A percentile compares a stretch with the other conserved stretches of the same genome.
Conservation (phyloP, 2,329 filamentous ascomycete genomes). For the Nannizziopsis arthrosporioides region DNA sequence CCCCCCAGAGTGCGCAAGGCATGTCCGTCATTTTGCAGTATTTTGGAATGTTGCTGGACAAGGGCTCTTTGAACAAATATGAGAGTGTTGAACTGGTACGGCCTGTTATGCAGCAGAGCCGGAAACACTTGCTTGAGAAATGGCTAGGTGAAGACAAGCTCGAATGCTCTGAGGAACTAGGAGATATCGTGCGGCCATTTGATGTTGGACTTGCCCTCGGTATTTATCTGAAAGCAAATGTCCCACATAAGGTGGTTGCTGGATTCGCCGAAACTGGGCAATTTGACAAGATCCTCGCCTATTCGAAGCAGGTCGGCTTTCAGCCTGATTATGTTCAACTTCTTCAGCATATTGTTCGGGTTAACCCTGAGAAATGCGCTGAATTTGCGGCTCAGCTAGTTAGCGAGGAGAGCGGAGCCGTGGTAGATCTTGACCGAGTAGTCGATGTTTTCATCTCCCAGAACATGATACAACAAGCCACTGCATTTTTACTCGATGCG, state of each 20-base stretch:
- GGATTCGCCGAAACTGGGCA: conserved; percentile 91
- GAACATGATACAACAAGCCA: conserved; percentile 94
- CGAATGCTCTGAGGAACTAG: conserved; percentile 88
- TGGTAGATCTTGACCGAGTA: conserved; percentile 87
- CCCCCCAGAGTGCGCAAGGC: conserved; percentile 59
- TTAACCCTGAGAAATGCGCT: conserved; percentile 83
- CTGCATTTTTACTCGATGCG: conserved; percentile 92
- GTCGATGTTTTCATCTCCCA: conserved; percentile 98
- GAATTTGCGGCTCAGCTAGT: conserved; percentile 91
- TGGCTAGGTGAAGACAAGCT: conserved; percentile 96
- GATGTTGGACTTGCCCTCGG: conserved; percentile 76
- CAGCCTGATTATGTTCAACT: conserved; percentile 91
- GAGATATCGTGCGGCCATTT: conserved; percentile 82
- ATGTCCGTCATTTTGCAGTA: conserved; percentile 94
- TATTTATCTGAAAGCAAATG: conserved; percentile 84
- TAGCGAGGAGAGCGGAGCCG: conserved; percentile 72
- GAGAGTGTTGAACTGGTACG: conserved; percentile 89
- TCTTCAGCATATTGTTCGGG: conserved; percentile 80
- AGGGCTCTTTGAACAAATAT: conserved; percentile 81
- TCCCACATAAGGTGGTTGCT: conserved; percentile 87
- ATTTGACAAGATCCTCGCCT: conserved; percentile 92
- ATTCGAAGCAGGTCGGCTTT: conserved; percentile 73
- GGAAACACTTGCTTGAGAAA: conserved; percentile 93
- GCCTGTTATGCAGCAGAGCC: conserved; percentile 82
- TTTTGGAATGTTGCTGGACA: conserved; percentile 93